Conservation (phyloP, 768 basidiomycete genomes). For the Mycena metata region DNA sequence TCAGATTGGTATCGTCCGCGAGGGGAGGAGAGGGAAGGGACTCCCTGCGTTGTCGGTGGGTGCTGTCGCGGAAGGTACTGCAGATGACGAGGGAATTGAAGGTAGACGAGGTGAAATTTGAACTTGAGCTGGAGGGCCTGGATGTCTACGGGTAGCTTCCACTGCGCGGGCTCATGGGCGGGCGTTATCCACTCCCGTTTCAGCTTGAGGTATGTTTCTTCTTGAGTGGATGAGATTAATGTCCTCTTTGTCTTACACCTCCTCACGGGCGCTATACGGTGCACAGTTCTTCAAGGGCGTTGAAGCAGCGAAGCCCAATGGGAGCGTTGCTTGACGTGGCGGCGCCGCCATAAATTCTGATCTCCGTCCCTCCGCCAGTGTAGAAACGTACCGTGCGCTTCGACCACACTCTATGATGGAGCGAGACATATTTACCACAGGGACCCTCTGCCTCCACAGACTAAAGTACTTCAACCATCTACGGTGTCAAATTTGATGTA, state of each 20-base stretch:
- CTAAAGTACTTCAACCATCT: too few species aligned
- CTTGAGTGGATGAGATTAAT: constrained; percentile 10
- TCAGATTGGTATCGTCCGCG: constrained; percentile 44
- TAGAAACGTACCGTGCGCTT: constrained; percentile 30
- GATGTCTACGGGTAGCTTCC: too few species aligned
- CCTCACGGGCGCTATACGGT: constrained; percentile 54
- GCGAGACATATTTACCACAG: too few species aligned
- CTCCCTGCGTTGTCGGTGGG: constrained; percentile 66
- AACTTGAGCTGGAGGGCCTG: constrained; percentile 74
- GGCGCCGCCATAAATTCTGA: background rate
- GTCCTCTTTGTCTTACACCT: constrained; percentile 48
- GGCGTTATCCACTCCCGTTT: too few species aligned
- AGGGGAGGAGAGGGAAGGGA: constrained; percentile 40
- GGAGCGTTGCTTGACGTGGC: background rate
- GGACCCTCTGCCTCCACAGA: too few species aligned
- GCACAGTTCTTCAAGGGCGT: constrained; percentile 50
- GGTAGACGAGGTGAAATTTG: constrained; percentile 62
- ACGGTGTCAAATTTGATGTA: too few species aligned
- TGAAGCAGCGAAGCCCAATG: constrained; percentile 36
- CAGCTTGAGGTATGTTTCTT: too few species aligned
- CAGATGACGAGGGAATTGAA: background rate
- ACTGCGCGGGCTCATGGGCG: too few species aligned
- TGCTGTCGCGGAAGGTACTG: background rate
- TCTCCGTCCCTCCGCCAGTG: constrained; percentile 40
- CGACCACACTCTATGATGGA: too few species aligned